Evolutionary conservation across 116 monocot genomes (phyloP).

Genomic region (Dioscorea cayenensis): DNA sequence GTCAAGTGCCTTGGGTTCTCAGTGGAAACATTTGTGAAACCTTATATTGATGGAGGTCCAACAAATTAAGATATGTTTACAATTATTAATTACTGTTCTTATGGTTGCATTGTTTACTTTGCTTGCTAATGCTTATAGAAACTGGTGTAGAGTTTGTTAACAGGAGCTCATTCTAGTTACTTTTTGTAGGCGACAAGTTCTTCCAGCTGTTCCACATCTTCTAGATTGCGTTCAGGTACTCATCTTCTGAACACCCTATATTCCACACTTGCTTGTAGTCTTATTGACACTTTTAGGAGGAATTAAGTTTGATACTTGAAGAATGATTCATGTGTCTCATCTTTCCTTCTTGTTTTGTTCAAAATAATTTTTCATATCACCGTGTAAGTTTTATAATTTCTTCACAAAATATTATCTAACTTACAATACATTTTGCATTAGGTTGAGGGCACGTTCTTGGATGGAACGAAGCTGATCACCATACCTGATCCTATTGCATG

Average conservation of each 20-base stretch:
- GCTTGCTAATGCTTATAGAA: not conserved
- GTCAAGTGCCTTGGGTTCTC: too few species aligned
- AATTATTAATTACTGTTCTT: not conserved
- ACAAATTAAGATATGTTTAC: too few species aligned
- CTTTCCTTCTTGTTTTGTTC: too few species aligned
- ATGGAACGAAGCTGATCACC: slow-evolving; percentile 95
- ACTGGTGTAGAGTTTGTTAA: not conserved
- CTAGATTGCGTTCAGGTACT: slow-evolving; percentile 82
- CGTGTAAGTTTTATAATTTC: not conserved
- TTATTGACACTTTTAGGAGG: not conserved
- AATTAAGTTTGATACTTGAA: not conserved
- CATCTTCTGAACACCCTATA: slow-evolving; percentile 3
- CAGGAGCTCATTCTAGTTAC: not conserved
- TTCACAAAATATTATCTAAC: not conserved
- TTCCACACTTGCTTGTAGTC: not conserved
- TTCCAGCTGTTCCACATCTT: slow-evolving; percentile 88
- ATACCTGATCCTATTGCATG: slow-evolving; percentile 80
- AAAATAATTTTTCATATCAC: too few species aligned
- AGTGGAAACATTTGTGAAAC: too few species aligned
- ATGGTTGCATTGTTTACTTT: not conserved
- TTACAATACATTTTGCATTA: slow-evolving; percentile 10
- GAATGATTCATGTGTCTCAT: too few species aligned
- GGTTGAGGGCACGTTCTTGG: slow-evolving; percentile 92
- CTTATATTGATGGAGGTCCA: too few species aligned
- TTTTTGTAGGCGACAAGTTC: slow-evolving; percentile 82